phyloP scores from a whole-genome alignment of 2,329 filamentous ascomycete genomes.

The Sclerotinia borealis region DNA sequence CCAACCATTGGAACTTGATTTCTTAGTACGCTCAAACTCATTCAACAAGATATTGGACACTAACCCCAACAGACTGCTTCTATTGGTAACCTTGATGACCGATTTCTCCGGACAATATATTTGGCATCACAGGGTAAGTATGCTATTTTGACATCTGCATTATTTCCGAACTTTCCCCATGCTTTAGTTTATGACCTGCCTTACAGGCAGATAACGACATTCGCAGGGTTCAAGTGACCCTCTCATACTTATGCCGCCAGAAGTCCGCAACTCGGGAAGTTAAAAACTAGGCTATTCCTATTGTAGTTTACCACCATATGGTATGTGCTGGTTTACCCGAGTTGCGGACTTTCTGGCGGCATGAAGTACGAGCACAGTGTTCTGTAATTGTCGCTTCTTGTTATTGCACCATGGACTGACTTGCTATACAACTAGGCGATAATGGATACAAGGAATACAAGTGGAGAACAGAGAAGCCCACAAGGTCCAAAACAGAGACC shows the following conservation, averaged over 20 bases:
- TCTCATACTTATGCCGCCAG: background rate
- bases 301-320: no score
- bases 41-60: background rate
- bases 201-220: background rate
- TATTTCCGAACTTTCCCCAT: constrained; percentile 12
- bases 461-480: constrained; percentile 31
- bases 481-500: constrained; percentile 18
- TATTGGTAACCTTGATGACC: constrained; percentile 66
- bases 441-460: constrained; percentile 39
- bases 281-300: no score
- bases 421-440: constrained; percentile 35
- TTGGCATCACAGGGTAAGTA: constrained; percentile 48
- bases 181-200: constrained; percentile 5
- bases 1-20: constrained; percentile 60
- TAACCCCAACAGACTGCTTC: constrained; percentile 59
- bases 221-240: background rate
- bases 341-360: no score
- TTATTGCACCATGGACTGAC: constrained; percentile 6
- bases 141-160: background rate
- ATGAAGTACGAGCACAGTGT: no score
- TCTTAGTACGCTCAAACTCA: constrained; percentile 47
- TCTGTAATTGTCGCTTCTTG: constrained; percentile 2
- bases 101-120: constrained; percentile 56
- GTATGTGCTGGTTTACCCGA: no score
- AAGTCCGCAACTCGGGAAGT: no score